phyloP scores from a whole-genome alignment of 75 land plant genomes.

The Cunninghamia lanceolata region DNA sequence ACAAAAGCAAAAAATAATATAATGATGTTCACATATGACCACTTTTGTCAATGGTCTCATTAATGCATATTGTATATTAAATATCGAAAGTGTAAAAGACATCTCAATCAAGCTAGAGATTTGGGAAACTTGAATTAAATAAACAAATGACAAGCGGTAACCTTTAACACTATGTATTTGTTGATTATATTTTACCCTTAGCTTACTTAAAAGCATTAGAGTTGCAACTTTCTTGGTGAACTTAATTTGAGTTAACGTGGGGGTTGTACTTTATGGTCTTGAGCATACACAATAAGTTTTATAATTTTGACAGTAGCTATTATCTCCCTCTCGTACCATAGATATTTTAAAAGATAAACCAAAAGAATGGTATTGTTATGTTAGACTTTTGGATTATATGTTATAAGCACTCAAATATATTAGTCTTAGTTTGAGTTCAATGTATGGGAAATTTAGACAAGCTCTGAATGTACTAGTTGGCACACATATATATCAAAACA shows the following conservation, averaged over 20 bases:
- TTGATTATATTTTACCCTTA: background rate
- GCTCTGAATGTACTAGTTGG: too few relatives aligned
- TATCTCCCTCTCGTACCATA: too few relatives aligned
- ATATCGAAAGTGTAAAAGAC: background rate
- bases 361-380: too few relatives aligned
- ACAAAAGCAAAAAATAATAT: slow-evolving; percentile 1
- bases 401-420: too few relatives aligned
- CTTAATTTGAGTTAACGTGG: background rate
- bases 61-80: background rate
- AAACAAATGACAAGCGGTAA: background rate
- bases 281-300: background rate
- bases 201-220: background rate
- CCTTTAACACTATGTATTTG: background rate
- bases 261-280: background rate
- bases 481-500: too few relatives aligned
- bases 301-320: too few relatives aligned
- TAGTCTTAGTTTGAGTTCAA: too few relatives aligned
- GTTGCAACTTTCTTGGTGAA: background rate
- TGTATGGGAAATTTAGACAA: too few relatives aligned
- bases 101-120: background rate
- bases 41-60: background rate
- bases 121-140: background rate
- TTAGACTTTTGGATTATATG: too few relatives aligned
- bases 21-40: background rate
- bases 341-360: too few relatives aligned